These are phyloP conservation scores for Leccinellum rugosiceps DNA, from an alignment of 768 basidiomycete species.

Conservation along the genomic window DNA sequence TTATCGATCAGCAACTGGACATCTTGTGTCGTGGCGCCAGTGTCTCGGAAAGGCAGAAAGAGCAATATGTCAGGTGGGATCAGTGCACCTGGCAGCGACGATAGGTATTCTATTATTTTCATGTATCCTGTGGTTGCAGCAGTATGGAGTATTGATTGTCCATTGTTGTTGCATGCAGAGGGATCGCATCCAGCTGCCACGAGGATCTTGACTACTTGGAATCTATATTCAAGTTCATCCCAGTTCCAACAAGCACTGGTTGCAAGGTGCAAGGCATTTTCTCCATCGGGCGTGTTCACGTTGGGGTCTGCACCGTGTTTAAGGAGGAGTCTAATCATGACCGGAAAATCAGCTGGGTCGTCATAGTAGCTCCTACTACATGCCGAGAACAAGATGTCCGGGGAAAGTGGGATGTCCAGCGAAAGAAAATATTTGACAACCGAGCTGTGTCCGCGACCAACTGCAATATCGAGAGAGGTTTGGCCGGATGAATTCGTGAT, in stretches of 20 bases:
- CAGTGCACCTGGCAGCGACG: not conserved
- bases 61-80: not conserved
- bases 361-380: fast-evolving
- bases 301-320: not conserved
- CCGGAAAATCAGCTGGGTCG: fast-evolving
- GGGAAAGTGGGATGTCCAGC: not conserved
- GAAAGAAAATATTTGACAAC: not conserved
- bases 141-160: fast-evolving
- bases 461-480: not conserved
- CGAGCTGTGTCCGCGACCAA: not conserved
- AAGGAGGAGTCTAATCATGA: not conserved
- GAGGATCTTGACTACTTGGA: not conserved
- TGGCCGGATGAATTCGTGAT: not conserved
- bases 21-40: not conserved
- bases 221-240: too few species aligned
- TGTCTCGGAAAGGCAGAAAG: not conserved
- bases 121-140: not conserved
- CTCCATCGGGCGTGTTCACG: not conserved
- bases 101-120: not conserved
- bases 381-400: not conserved
- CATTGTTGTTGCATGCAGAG: not conserved
- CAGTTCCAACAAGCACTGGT: fast-evolving
- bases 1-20: not conserved
- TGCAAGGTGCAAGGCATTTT: not conserved
- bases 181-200: not conserved